Evolutionary conservation across 1,139 yeast genomes (phyloP), one percentile per base, ranked within the genome.

Genomic region (Yamadazyma blattariae): DNA sequence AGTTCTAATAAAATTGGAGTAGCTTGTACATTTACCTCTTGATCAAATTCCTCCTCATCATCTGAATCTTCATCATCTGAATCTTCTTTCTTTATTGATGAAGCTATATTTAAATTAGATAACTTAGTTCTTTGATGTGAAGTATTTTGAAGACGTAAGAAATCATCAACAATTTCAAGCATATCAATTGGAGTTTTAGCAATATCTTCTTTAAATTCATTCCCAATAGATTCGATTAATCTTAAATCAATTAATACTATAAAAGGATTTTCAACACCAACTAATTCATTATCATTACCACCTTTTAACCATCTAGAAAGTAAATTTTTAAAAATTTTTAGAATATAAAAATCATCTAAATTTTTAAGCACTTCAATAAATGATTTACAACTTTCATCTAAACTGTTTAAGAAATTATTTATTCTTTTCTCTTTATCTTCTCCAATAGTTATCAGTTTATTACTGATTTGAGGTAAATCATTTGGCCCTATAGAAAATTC

Each of bases 111-210:
- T 10, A 31, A 25, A 6, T 19, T 25, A 3, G 13, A 3, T 15
- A 29, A 23, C 8, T 17, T 23, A n/a, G 14, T 10, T 9, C 19
- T 24, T 24, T 23, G 22, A 23, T n/a, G 11, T 13, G 21, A 30
- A 5, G n/a, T 14, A 26, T 14, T 25, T 17, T 37, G 33, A 9
- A 29, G 29, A 14, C 24, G 33, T 16, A 45, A 40, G 30, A 82
- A 62, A 24, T 72, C 74, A 23, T 72, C 59, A 1, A 84, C 74
- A 18, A 86, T 69, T 13, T 61, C 63, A 19, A 86, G 60, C 41
- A 83, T 69, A 36, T 80, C 86, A 5, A 56, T 54, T 0, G 94
- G 84, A 3, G 83, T 76, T 25, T 73, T 74, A 9, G 87, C 72
- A 25, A 90, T 57, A 30, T 70, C 71, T 8, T 79, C 77, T 41